Conservation (phyloP, 2,329 filamentous ascomycete genomes). For the Coniochaeta pulveracea region DNA sequence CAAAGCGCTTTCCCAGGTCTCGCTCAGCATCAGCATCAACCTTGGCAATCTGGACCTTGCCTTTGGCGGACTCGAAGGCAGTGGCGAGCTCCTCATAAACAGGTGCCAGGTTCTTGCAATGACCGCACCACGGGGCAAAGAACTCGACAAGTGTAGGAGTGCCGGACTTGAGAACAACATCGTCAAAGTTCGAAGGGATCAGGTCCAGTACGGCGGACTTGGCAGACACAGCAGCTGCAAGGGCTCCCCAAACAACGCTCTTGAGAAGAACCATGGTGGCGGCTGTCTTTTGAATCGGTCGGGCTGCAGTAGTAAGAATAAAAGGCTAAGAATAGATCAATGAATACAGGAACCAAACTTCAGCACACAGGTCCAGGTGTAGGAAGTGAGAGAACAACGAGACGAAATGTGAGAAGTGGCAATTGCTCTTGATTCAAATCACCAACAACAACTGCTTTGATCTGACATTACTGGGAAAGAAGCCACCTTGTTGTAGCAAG, state of each 20-base stretch:
- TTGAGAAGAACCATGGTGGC: slow-evolving; percentile 43
- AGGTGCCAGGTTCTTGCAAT: slow-evolving; percentile 96
- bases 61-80: slow-evolving; percentile 58
- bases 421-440: background rate
- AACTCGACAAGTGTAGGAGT: slow-evolving; percentile 97
- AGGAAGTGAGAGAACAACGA: background rate
- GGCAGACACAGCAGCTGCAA: slow-evolving; percentile 47
- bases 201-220: slow-evolving; percentile 84
- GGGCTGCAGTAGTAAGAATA: background rate
- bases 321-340: background rate
- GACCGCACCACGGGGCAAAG: slow-evolving; percentile 97
- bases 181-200: slow-evolving; percentile 82
- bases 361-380: background rate
- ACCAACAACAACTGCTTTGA: too few relatives aligned
- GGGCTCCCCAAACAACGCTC: slow-evolving; percentile 45
- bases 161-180: slow-evolving; percentile 76
- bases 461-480: too few relatives aligned
- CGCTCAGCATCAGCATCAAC: slow-evolving; percentile 90
- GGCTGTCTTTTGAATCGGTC: background rate
- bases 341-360: background rate
- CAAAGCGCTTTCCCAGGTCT: slow-evolving; percentile 72
- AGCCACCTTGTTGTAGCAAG: slow-evolving; percentile 2
- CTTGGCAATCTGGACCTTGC: slow-evolving; percentile 79
- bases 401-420: background rate
- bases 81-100: slow-evolving; percentile 83